A percentile compares a stretch with the other conserved stretches of the same genome.
These are phyloP conservation scores for Coemansia sp. DNA, from an alignment of 192 early-diverging fungal genomes.

Conservation along the genomic window DNA sequence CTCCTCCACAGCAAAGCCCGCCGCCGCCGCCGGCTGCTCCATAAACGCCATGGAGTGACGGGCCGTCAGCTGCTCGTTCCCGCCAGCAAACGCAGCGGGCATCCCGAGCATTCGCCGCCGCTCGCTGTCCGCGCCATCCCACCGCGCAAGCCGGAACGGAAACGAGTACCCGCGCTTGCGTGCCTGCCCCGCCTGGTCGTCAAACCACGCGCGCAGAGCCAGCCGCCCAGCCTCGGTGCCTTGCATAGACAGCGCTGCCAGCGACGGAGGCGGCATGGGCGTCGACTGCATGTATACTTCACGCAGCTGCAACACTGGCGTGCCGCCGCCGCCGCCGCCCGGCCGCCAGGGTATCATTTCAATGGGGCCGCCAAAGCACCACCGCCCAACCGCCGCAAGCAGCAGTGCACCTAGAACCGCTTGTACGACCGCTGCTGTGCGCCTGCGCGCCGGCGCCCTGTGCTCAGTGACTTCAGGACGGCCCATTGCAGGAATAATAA, in stretches of 20 bases:
- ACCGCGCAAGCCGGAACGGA: conserved; percentile 35
- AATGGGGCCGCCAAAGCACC: conserved; percentile 25
- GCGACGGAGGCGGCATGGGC: conserved; percentile 30
- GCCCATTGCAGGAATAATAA: too few relatives aligned
- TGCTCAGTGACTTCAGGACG: too few relatives aligned
- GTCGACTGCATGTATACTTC: conserved; percentile 44
- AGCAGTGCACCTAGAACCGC: background rate
- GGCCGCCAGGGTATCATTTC: conserved; percentile 33
- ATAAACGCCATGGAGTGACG: conserved; percentile 19
- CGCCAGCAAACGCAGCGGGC: too few relatives aligned
- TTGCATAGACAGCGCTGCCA: conserved; percentile 34
- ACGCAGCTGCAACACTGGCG: conserved; percentile 30
- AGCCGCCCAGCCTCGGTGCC: conserved; percentile 30
- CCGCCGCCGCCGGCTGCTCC: background rate
- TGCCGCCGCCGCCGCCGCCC: conserved; percentile 1
- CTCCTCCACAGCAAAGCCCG: background rate
- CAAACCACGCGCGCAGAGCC: conserved; percentile 42
- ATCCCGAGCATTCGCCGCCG: too few relatives aligned
- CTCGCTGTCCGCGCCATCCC: conserved; percentile 5
- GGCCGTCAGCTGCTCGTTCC: conserved; percentile 1
- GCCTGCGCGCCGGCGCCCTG: background rate
- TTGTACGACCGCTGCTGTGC: background rate
- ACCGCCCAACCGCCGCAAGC: conserved; percentile 3
- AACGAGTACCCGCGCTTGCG: conserved; percentile 35
- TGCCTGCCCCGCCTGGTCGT: conserved; percentile 39